Evolutionary conservation across 2,329 filamentous ascomycete species (phyloP).

Genomic region (Scedosporium dehoogii): DNA sequence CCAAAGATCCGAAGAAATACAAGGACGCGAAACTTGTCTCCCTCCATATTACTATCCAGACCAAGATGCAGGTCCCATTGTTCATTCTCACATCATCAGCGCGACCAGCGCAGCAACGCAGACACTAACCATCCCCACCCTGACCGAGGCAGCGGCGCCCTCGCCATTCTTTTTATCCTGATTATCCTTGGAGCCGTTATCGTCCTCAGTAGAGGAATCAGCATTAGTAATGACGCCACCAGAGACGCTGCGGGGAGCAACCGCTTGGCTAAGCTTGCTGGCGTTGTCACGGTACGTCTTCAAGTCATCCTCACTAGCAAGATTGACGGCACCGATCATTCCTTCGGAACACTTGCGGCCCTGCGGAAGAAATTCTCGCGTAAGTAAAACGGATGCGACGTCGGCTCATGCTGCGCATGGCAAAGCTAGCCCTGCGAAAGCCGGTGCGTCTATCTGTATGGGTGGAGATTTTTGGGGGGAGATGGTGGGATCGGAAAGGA

Average conservation of each 20-base stretch:
- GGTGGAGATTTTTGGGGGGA: background rate
- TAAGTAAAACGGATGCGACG: background rate
- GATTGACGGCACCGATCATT: conserved; percentile 22
- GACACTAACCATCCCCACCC: background rate
- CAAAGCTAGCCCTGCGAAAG: background rate
- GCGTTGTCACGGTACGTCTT: conserved; percentile 3
- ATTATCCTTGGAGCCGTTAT: background rate
- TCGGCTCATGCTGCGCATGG: background rate
- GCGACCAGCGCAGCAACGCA: background rate
- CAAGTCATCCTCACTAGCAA: conserved; percentile 8
- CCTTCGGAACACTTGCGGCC: conserved; percentile 19
- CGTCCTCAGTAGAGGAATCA: background rate
- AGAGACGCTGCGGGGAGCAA: background rate
- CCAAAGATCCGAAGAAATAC: too few relatives aligned
- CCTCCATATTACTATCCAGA: background rate
- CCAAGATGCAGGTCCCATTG: background rate
- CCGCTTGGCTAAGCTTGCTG: background rate
- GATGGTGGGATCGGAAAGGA: background rate
- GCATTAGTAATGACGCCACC: background rate
- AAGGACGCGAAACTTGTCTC: too few relatives aligned
- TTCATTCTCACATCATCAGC: background rate
- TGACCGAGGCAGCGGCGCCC: conserved; percentile 8
- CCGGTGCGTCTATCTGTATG: too few relatives aligned
- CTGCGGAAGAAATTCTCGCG: background rate
- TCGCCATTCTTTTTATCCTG: conserved; percentile 2